Evolutionary conservation across 768 basidiomycete species (phyloP).

Genomic region (Amanita jacksonii): DNA sequence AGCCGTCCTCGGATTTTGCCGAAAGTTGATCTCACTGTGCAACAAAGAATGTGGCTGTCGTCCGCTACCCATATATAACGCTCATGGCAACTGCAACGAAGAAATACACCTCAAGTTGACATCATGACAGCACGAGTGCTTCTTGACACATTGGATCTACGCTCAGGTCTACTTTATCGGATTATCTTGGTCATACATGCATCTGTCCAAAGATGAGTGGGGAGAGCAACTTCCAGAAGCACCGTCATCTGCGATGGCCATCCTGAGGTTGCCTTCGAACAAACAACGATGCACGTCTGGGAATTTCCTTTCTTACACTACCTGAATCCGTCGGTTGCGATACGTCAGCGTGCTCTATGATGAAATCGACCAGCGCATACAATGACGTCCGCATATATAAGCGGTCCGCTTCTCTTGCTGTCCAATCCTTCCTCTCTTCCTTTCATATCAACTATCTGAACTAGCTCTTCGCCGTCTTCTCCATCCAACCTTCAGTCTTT

Average conservation of each 20-base stretch:
- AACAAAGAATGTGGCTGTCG: neutral
- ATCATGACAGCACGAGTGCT: too few species aligned
- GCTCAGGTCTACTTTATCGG: neutral
- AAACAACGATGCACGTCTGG: conserved; percentile 5
- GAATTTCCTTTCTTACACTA: conserved; percentile 5
- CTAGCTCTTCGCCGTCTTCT: conserved; percentile 5
- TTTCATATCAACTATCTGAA: conserved; percentile 6
- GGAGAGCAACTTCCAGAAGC: neutral
- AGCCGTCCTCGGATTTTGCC: conserved; percentile 4
- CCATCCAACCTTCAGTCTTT: neutral
- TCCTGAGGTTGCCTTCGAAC: too few species aligned
- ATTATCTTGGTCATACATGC: neutral
- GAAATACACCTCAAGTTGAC: too few species aligned
- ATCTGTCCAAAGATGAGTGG: too few species aligned
- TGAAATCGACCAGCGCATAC: conserved; percentile 8
- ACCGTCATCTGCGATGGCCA: too few species aligned
- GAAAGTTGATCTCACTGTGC: neutral
- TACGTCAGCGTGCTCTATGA: conserved; percentile 8
- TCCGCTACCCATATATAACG: too few species aligned
- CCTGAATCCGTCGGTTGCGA: neutral
- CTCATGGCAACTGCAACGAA: too few species aligned
- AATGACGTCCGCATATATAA: conserved; percentile 9
- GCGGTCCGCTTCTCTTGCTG: neutral
- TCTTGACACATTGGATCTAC: too few species aligned
- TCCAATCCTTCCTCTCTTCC: conserved; percentile 3